A percentile compares a stretch with the other conserved stretches of the same genome.
Conservation (phyloP, 78 protist species). For the Emiliania huxleyi region DNA sequence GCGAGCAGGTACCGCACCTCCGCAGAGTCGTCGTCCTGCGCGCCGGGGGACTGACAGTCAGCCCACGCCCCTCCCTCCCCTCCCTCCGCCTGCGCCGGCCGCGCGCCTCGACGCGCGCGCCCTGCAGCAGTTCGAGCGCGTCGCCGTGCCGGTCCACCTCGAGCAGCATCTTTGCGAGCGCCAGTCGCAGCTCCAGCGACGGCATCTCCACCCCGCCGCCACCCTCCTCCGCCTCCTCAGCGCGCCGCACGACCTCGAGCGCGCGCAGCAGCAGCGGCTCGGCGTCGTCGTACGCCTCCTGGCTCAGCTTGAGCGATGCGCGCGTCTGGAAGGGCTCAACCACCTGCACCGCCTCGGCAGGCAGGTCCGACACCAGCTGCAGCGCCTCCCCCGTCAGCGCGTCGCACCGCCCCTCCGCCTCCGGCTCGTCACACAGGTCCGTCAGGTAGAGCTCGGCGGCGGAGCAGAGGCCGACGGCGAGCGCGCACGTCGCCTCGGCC, state of each 20-base stretch:
- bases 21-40: background rate
- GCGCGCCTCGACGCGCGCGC: background rate
- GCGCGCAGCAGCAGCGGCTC: background rate
- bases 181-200: background rate
- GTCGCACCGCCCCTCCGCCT: background rate
- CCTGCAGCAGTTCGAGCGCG: background rate
- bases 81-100: too few relatives aligned
- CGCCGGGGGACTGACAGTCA: background rate
- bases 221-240: background rate
- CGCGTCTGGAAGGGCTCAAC: background rate
- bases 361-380: background rate
- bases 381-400: background rate
- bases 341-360: too few relatives aligned
- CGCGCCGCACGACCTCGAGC: background rate
- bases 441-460: background rate
- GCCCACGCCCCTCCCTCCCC: too few relatives aligned
- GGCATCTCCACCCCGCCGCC: background rate
- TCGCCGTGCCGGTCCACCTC: background rate
- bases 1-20: background rate
- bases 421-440: background rate
- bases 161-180: background rate
- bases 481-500: background rate
- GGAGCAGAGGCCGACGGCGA: background rate
- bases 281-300: background rate
- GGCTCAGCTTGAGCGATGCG: background rate